Conservation (phyloP, 225 moss, liverwort and hornwort species). For the Rhytidiadelphus loreus region DNA sequence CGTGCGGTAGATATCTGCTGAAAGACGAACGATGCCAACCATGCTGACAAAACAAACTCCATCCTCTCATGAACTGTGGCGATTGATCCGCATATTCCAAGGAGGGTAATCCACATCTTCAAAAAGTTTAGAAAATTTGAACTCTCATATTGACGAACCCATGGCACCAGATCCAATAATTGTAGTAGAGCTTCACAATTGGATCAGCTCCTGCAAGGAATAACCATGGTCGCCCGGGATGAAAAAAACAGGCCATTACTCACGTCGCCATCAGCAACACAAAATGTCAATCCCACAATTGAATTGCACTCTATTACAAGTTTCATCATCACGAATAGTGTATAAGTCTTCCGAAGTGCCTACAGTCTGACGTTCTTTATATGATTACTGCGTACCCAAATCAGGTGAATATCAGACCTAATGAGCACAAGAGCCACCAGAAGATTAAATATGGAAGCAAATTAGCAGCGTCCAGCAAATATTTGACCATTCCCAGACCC, state of each 20-base stretch:
- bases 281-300: neutral
- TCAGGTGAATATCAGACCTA: neutral
- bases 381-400: neutral
- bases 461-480: neutral
- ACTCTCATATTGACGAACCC: neutral
- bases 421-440: neutral
- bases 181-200: neutral
- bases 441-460: neutral
- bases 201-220: neutral
- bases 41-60: neutral
- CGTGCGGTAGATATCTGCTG: neutral
- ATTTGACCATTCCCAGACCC: neutral
- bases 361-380: neutral
- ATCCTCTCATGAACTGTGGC: neutral
- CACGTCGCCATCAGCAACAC: neutral
- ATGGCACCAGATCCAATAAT: neutral
- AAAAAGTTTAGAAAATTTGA: neutral
- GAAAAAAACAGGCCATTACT: neutral
- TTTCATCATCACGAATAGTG: neutral
- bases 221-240: neutral
- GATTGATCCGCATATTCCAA: neutral
- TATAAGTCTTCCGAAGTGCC: neutral
- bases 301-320: neutral
- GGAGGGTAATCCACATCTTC: neutral
- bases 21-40: neutral